Evolutionary conservation across 371 early-diverging fungal genomes (phyloP), one percentile per base, ranked within the genome.

Genomic region (Lichtheimia ornata): DNA sequence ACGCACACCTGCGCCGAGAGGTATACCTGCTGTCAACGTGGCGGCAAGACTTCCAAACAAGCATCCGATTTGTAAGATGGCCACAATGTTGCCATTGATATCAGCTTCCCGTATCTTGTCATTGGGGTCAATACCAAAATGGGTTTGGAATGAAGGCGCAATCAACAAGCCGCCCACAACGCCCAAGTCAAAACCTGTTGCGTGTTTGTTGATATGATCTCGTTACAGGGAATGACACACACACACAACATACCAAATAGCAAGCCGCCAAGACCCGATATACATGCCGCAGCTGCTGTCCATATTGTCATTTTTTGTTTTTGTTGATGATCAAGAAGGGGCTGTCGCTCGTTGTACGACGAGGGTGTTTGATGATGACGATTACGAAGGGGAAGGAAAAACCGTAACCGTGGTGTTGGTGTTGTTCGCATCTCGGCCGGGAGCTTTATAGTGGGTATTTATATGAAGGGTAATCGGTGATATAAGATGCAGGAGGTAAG

Each of bases 101-200:
- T 66, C 52, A 3, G 74, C 74, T 50, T 72, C 70, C 25, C 52
- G 52, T 18, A 62, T 50, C 24, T 63, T 72, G 22, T 74, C 65
- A 42, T 59, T 69, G 27, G 74, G 69, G 25, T 72, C 72, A 18
- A 74, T 74, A 17, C 59, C 66, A 57, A 74, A 74, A 40, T 74
- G 65, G 2, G 61, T 50, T 58, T 72, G 72, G 42, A 74, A 74
- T 2, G 73, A 69, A n/a, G 73, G 67, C 5, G 70, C 67, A 12
- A 72, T 67, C 4, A 72, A 44, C 14, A 72, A 58, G 14, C 68
- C 68, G n/a, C 70, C 73, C 1, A 72, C 70, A 1, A 72, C 73
- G 20, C 73, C 73, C 45, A 70, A 49, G 24, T 72, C 73, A 27
- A 66, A 72, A 5, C 73, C 72, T 72, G 50, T 15, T 18, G 5